Conservation (phyloP, 257 asterid species). For the Plectranthus barbatus region DNA sequence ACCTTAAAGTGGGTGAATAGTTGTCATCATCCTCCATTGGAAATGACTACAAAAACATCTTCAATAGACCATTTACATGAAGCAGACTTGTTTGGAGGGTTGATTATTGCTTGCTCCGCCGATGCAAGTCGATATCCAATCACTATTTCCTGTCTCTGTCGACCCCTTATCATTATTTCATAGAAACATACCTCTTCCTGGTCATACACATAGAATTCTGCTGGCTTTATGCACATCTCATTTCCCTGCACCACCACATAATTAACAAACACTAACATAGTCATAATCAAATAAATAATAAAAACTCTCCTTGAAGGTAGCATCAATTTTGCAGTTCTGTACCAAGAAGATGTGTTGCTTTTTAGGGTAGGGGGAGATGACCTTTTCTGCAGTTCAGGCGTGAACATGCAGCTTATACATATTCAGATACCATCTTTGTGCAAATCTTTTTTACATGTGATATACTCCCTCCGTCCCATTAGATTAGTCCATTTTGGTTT, state of each 20-base stretch:
- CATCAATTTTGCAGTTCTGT: too few species aligned
- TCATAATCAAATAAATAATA: background rate
- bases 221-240: slow-evolving; percentile 94
- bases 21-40: slow-evolving; percentile 50
- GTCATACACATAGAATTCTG: slow-evolving; percentile 85
- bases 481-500: too few species aligned
- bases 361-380: too few species aligned
- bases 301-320: too few species aligned
- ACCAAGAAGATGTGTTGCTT: background rate
- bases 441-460: background rate
- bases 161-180: slow-evolving; percentile 81
- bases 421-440: background rate
- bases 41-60: slow-evolving; percentile 83
- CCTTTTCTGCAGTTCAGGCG: background rate
- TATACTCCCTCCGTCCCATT: too few species aligned
- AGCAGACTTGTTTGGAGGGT: slow-evolving; percentile 57
- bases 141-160: slow-evolving; percentile 65
- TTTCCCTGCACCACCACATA: slow-evolving; percentile 89
- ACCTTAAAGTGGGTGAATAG: too few species aligned
- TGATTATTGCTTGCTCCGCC: slow-evolving; percentile 74
- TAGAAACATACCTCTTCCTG: slow-evolving; percentile 84
- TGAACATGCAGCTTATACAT: background rate
- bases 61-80: slow-evolving; percentile 75
- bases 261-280: background rate
- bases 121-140: slow-evolving; percentile 77